Conservation (phyloP, 345 rosid genomes). For the Brassica juncea region DNA sequence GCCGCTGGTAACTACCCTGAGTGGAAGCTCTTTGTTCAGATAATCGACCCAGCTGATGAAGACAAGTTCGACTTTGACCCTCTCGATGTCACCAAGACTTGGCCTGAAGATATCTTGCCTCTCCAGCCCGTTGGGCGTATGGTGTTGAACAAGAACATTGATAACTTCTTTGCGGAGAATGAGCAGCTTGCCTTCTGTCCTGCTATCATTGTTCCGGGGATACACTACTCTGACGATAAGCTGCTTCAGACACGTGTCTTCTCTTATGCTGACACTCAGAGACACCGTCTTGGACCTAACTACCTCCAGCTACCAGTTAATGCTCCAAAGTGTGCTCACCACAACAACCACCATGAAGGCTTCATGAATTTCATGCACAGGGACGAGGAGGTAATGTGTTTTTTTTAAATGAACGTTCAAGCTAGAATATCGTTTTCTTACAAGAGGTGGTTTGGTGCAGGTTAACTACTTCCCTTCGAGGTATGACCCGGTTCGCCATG, state of each 20-base stretch:
- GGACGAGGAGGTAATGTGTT: constrained; percentile 73
- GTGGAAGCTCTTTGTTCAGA: constrained; percentile 90
- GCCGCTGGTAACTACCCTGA: constrained; percentile 97
- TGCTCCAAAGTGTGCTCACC: constrained; percentile 95
- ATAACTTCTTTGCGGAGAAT: constrained; percentile 94
- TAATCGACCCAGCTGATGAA: constrained; percentile 82
- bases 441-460: constrained; percentile 44
- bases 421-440: background rate
- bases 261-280: constrained; percentile 90
- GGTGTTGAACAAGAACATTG: constrained; percentile 97
- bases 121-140: constrained; percentile 93
- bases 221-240: constrained; percentile 88
- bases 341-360: constrained; percentile 94
- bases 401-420: background rate
- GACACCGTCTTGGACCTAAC: constrained; percentile 99
- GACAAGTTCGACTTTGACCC: constrained; percentile 90
- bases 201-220: constrained; percentile 85
- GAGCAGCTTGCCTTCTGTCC: constrained; percentile 98
- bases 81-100: constrained; percentile 90
- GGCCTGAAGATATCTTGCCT: constrained; percentile 98
- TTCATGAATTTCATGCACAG: constrained; percentile 93
- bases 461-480: constrained; percentile 93
- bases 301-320: constrained; percentile 92
- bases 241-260: constrained; percentile 87
- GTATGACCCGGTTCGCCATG: constrained; percentile 82